Conservation (phyloP, 805 yeast species). For the Myxozyma monticola region DNA sequence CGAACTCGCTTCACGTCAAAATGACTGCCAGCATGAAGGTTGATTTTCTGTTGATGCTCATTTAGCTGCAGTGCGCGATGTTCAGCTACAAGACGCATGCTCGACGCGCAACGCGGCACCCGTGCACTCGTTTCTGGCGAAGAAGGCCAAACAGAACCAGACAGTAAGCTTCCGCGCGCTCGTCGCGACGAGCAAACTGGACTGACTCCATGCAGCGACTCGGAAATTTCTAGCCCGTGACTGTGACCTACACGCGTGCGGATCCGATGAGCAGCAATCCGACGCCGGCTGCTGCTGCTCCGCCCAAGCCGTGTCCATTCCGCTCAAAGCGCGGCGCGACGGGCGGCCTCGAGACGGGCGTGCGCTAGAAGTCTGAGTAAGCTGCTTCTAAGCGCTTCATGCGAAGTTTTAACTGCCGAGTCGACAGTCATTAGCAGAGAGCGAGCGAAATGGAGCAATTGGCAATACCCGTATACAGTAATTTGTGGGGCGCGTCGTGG, state of each 20-base stretch:
- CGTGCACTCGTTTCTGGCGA: constrained; percentile 52
- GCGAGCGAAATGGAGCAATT: too few species aligned
- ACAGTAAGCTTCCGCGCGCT: constrained; percentile 8
- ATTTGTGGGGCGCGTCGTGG: too few species aligned
- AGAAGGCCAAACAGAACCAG: constrained; percentile 31
- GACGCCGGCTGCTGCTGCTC: too few species aligned
- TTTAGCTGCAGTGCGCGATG: constrained; percentile 77
- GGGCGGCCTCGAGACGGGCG: too few species aligned
- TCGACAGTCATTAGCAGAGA: too few species aligned
- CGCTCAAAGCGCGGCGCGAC: too few species aligned
- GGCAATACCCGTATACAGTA: too few species aligned
- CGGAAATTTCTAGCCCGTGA: not conserved
- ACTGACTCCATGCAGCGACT: not conserved
- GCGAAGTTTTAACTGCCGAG: too few species aligned
- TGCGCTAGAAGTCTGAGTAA: too few species aligned
- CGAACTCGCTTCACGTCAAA: constrained; percentile 59
- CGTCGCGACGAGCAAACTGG: not conserved
- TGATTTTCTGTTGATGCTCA: constrained; percentile 72
- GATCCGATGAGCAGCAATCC: too few species aligned
- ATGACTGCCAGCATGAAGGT: constrained; percentile 73
- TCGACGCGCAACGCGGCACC: constrained; percentile 87
- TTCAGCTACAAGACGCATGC: constrained; percentile 82
- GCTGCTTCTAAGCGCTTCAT: too few species aligned
- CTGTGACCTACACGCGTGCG: not conserved
- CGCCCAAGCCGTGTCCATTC: too few species aligned